phyloP scores from a whole-genome alignment of 805 yeast genomes.

The Komagataella mondaviorum region DNA sequence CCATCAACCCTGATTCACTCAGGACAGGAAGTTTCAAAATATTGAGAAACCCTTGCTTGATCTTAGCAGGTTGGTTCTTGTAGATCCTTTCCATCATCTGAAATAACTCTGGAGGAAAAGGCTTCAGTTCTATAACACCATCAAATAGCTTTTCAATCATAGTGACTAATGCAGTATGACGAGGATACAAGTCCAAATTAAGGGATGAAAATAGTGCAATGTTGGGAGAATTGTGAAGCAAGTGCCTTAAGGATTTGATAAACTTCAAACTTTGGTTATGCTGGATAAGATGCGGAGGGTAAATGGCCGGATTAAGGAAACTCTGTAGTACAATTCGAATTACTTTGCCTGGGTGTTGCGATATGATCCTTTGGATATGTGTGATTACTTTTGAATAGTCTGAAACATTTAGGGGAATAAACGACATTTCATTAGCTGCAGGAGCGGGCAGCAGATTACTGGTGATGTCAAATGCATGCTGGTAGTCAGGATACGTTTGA shows the following conservation, averaged over 20 bases:
- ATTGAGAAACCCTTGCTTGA: slow-evolving; percentile 80
- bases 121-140: slow-evolving; percentile 60
- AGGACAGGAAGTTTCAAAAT: slow-evolving; percentile 58
- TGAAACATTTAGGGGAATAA: slow-evolving; percentile 24
- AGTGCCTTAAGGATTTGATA: slow-evolving; percentile 39
- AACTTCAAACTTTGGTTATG: slow-evolving; percentile 40
- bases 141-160: slow-evolving; percentile 51
- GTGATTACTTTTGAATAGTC: slow-evolving; percentile 14
- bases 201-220: slow-evolving; percentile 37
- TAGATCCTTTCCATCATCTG: slow-evolving; percentile 56
- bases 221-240: slow-evolving; percentile 30
- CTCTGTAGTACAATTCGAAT: slow-evolving; percentile 64
- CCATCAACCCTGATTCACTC: slow-evolving; percentile 73
- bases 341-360: slow-evolving; percentile 28
- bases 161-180: slow-evolving; percentile 30
- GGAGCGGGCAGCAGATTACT: slow-evolving; percentile 58
- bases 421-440: slow-evolving; percentile 42
- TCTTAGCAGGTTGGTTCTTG: slow-evolving; percentile 57
- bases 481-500: slow-evolving; percentile 37
- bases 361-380: slow-evolving; percentile 30
- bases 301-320: slow-evolving; percentile 68
- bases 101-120: slow-evolving; percentile 65
- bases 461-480: slow-evolving; percentile 65
- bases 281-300: slow-evolving; percentile 33
- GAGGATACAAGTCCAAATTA: slow-evolving; percentile 53